A percentile compares a stretch with the other conserved stretches of the same genome.
Evolutionary conservation across 1,139 yeast genomes (phyloP).

Genomic region (Saccharomyces hybrid): DNA sequence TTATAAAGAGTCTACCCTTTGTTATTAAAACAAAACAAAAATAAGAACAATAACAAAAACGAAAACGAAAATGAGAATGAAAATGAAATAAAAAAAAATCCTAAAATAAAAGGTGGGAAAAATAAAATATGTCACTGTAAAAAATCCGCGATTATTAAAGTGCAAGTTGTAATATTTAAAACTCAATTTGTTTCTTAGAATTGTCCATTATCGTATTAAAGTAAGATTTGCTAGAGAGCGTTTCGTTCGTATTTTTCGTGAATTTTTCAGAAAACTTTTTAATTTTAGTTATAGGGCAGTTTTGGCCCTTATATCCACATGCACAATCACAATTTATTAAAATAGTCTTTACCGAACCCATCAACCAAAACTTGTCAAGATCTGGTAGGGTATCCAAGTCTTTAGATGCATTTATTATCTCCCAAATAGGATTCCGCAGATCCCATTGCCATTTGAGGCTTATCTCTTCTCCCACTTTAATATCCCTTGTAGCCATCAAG

Average conservation of each 20-base stretch:
- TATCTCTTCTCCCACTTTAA: conserved; percentile 58
- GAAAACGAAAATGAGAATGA: too few species aligned
- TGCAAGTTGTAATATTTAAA: neutral
- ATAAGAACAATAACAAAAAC: neutral
- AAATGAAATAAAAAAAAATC: neutral
- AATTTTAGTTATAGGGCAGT: conserved; percentile 43
- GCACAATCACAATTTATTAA: conserved; percentile 69
- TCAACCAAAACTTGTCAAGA: conserved; percentile 45
- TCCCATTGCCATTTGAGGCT: conserved; percentile 91
- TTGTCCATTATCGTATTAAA: neutral
- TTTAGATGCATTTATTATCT: conserved; percentile 38
- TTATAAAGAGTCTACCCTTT: neutral
- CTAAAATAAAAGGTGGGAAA: neutral
- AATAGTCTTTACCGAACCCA: conserved; percentile 54
- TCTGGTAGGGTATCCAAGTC: conserved; percentile 38
- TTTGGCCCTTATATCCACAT: conserved; percentile 40
- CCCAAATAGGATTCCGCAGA: conserved; percentile 59
- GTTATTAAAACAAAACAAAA: neutral
- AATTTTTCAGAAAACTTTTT: neutral
- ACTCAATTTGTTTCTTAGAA: neutral
- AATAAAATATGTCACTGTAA: neutral
- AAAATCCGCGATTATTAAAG: neutral
- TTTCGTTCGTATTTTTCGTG: neutral
- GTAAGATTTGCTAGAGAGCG: neutral
- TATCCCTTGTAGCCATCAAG: conserved; percentile 50